These are phyloP conservation scores for Globisporangium okanoganense DNA, from an alignment of 352 stramenopile species.

Conservation along the genomic window DNA sequence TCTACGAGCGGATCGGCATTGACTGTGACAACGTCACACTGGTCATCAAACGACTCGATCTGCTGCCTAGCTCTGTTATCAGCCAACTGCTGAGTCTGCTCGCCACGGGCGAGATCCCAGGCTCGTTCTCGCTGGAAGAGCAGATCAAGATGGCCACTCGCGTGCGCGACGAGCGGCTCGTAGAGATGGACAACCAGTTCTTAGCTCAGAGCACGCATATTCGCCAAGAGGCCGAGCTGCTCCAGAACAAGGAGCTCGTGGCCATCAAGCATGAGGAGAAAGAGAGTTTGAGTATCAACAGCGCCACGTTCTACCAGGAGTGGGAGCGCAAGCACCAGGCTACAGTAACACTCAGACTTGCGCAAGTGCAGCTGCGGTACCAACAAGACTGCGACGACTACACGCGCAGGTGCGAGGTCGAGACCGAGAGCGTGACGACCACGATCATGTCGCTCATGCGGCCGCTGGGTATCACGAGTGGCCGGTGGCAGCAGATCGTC, in stretches of 20 bases:
- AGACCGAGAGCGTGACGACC: constrained; percentile 63
- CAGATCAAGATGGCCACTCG: constrained; percentile 56
- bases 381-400: constrained; percentile 68
- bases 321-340: constrained; percentile 36
- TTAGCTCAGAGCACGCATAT: constrained; percentile 25
- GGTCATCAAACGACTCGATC: constrained; percentile 42
- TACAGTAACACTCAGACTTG: constrained; percentile 17
- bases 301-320: constrained; percentile 26
- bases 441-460: constrained; percentile 78
- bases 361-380: constrained; percentile 41
- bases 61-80: constrained; percentile 29
- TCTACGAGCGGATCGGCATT: constrained; percentile 55
- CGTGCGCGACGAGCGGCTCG: constrained; percentile 59
- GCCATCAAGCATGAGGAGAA: constrained; percentile 29
- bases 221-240: constrained; percentile 22
- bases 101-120: constrained; percentile 53
- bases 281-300: constrained; percentile 20
- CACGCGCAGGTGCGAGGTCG: constrained; percentile 49
- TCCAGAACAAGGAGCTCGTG: constrained; percentile 25
- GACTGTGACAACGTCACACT: constrained; percentile 54
- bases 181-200: constrained; percentile 46
- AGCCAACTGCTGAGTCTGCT: constrained; percentile 51
- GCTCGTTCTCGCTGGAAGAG: constrained; percentile 53
- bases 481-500: constrained; percentile 65
- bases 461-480: constrained; percentile 61